Base-by-base conservation (phyloP, 164 flowering plant genomes). In the Piper betle region DNA sequence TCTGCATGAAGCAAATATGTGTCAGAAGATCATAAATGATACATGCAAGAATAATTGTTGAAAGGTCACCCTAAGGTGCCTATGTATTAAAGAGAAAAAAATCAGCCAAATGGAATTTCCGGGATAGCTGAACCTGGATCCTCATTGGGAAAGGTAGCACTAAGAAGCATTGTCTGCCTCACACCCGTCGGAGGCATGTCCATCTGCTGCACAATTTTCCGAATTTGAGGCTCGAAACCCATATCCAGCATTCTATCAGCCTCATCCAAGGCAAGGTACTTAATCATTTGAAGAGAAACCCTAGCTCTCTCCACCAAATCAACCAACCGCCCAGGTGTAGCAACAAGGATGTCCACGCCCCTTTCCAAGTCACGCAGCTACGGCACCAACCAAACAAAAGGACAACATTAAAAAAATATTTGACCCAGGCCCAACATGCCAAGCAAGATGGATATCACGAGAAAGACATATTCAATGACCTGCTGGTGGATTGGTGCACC, bases 221-320 rank as follows among this genome's bases (percentile, higher is more conserved):
- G 70, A 37, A 84, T 78, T 60, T 84, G 82, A 37, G 78, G 82
- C 72, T 84, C 89, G 64, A 84, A 84, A 6, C 89, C 86, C 89
- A 84, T 82, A 54, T 84, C 86, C 65, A 84, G 41, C 86, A 84
- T 80, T 43, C 86, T 52, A 57, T 84, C 89, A 60, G 86, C 89
- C 72, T 84, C 89, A 65, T 84, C 90, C 61, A 84, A 55, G 55
- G 85, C 74, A 71, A 84, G 73, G 54, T 78, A 82, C 52, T 66
- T 80, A 37, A 82, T 66, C 66, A 61, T 74, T 25, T 63, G 62
- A n/a, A 84, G 81, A 1, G 84, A 82, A 50, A 84, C 80, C 66
- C 69, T 74, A 18, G 66, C 77, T 64, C 81, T 77, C 68, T 80
- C 90, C n/a, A 82, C 66, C 75, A 84, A 73, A 70, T 84, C 90